phyloP scores from a whole-genome alignment of 768 basidiomycete genomes.

The Amanita thiersii region DNA sequence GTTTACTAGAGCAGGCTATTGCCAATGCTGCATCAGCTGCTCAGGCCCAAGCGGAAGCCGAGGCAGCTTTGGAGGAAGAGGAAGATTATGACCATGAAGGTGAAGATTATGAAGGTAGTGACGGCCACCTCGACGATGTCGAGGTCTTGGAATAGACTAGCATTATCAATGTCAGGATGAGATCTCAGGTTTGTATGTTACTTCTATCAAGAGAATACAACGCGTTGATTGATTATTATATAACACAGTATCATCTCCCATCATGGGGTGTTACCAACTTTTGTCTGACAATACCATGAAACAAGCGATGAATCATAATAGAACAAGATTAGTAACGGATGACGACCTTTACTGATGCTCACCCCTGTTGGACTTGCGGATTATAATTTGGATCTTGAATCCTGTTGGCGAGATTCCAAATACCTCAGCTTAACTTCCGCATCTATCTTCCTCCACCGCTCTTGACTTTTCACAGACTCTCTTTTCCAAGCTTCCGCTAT shows the following conservation, averaged over 20 bases:
- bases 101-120: constrained; percentile 36
- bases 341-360: constrained; percentile 2
- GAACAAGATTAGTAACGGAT: no score
- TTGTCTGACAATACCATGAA: no score
- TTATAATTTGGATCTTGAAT: constrained; percentile 49
- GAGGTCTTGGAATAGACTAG: no score
- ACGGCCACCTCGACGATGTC: constrained; percentile 22
- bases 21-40: constrained; percentile 68
- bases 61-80: constrained; percentile 65
- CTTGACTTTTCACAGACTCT: constrained; percentile 51
- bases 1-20: constrained; percentile 63
- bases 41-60: constrained; percentile 72
- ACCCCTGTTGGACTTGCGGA: constrained; percentile 4
- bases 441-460: constrained; percentile 44
- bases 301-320: no score
- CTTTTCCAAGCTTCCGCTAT: constrained; percentile 65
- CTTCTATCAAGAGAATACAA: no score
- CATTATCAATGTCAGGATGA: no score
- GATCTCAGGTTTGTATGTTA: no score
- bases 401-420: constrained; percentile 27
- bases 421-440: constrained; percentile 46
- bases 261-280: no score
- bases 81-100: constrained; percentile 35
- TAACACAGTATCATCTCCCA: no score
- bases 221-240: no score